phyloP scores from a whole-genome alignment of 2,329 filamentous ascomycete species.

The Colletotrichum horii region DNA sequence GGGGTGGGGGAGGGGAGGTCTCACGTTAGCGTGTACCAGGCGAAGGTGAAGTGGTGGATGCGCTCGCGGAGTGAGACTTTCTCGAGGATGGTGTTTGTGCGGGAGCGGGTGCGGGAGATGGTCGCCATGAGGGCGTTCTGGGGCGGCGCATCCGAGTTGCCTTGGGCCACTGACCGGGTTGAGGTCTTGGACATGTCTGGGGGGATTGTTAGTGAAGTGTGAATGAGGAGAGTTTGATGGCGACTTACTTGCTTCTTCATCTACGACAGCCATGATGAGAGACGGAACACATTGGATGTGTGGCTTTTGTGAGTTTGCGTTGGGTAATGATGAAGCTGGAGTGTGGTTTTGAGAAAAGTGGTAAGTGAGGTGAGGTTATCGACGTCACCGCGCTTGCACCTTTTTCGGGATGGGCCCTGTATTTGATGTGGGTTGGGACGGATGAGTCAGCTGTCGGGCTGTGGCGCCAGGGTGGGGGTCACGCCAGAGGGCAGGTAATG shows the following conservation, averaged over 20 bases:
- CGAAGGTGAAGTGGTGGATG: slow-evolving; percentile 50
- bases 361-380: background rate
- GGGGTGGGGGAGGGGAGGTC: background rate
- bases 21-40: slow-evolving; percentile 57
- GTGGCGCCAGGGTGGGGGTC: background rate
- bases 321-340: background rate
- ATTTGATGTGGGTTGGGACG: background rate
- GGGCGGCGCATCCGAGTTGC: background rate
- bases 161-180: background rate
- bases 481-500: background rate
- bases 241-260: slow-evolving; percentile 10
- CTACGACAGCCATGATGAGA: background rate
- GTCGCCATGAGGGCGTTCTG: slow-evolving; percentile 7
- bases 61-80: slow-evolving; percentile 27
- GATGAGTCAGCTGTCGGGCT: slow-evolving; percentile 1
- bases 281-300: background rate
- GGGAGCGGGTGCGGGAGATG: slow-evolving; percentile 10
- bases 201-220: background rate
- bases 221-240: background rate
- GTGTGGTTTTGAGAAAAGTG: background rate
- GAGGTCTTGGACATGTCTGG: slow-evolving; percentile 1
- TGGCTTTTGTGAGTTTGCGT: background rate
- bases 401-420: background rate
- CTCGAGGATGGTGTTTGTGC: slow-evolving; percentile 16
- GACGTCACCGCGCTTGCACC: slow-evolving; percentile 1